Evolutionary conservation across 352 stramenopile genomes (phyloP), one percentile per base, ranked within the genome.

Genomic region (Stramenopiles sp.): DNA sequence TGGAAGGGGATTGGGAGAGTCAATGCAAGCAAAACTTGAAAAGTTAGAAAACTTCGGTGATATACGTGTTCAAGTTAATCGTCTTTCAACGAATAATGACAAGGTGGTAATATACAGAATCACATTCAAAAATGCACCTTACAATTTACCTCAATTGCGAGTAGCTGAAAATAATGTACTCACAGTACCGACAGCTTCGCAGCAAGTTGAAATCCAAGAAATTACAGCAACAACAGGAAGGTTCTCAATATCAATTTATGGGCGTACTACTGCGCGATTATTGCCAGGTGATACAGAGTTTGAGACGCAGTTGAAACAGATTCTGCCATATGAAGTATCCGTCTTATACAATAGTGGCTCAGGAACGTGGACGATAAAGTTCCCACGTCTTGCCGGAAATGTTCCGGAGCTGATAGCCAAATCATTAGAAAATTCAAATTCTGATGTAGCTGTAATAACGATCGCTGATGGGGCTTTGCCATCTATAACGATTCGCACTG

Each of bases 171-270:
- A 27, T 27, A 27, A 71, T 71, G 55, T 71, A 27, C 55, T 71
- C 22, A 71, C 55, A 25, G 55, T 71, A 71, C 55, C 55, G 22
- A 71, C 55, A 71, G 55, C 55, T 25, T 71, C 55, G 27, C 22
- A 71, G 27, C 55, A 71, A 27, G 55, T 71, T 71, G 55, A 71
- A 71, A 71, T 71, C 27, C 55, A 71, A 71, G 27, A 71, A 71
- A 71, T 71, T 25, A 27, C 27, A 71, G 55, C 55, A 27, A 71
- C 55, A 71, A 71, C 55, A 71, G 55, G 55, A 71, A 27, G 27
- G 27, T 71, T 71, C 55, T 25, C 22, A 71, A 22, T 71, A 25
- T 71, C 55, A 22, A 25, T 27, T 27, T 71, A 71, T 71, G 55
- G 55, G 22, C 55, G 55, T 25, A 71, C 55, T 27, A 71, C 55